Base-by-base conservation (phyloP, 2,329 filamentous ascomycete genomes). In the Colletotrichum brevisporum region DNA sequence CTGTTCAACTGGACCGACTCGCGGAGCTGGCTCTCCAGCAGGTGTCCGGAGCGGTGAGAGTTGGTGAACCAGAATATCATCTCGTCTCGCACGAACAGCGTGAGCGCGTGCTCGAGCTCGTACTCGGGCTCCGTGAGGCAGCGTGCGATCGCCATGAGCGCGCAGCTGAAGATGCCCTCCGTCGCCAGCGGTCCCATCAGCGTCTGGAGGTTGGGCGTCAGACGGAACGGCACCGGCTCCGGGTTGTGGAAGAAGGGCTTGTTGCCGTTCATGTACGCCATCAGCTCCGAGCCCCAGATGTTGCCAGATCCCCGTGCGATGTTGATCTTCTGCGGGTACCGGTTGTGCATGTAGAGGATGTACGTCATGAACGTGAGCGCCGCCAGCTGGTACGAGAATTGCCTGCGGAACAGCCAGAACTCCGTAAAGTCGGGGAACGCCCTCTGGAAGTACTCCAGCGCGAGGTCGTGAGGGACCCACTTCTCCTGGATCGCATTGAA, bases 301-400 rank as follows among this genome's bases (percentile, higher is more conserved):
- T 97, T 96, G 72, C 97, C 97, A 6, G 92, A 94, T 36, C 89
- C 89, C 26, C 94, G 91, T 12, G 94, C 92, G 76, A 99, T 97
- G 81, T 93, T 92, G 80, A 98, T 92, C 86, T 99, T 99, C 81
- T 95, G 94, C 6, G 96, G 97, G 80, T 96, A 97, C 36, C 96
- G 93, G 79, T 94, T 94, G 78, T 95, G 94, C 90, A 99, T 98
- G 83, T 95, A 95, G 84, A 99, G 92, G 68, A 98, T 92, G 78
- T 98, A 99, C 4, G 96, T 98, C 92, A 99, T 97, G 83, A 99
- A 99, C 1, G 96, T 97, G 72, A 98, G 88, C 2, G 95, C 90
- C 21, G 96, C 95, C 71, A 97, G 91, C 82, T 99, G 96, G 84
- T 98, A 98, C 24, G 94, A 93, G 83, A 99, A 97, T 73, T 97